Percentiles rank a stretch among this genome's conserved stretches.
These are phyloP conservation scores for Linnemannia schmuckeri DNA, from an alignment of 192 early-diverging fungal genomes.

Conservation along the genomic window DNA sequence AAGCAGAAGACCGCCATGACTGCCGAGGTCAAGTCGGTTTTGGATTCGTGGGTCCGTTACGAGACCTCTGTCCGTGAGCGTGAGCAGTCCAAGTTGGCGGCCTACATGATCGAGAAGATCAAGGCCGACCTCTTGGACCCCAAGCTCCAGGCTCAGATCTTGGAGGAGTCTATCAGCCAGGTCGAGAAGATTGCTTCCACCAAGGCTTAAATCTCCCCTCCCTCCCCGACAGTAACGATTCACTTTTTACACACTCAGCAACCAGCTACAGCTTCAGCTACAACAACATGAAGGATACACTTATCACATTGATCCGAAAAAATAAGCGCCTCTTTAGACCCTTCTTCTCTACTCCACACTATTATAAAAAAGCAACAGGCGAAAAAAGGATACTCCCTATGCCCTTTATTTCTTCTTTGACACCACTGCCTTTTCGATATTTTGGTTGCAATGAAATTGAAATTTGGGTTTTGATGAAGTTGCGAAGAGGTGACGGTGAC, in stretches of 20 bases:
- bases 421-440: no score
- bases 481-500: no score
- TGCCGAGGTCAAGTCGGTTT: conserved; percentile 85
- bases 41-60: conserved; percentile 98
- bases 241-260: not conserved
- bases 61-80: conserved; percentile 93
- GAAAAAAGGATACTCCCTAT: not conserved
- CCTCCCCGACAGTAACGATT: not conserved
- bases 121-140: conserved; percentile 76
- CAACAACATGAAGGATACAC: conserved; percentile 6
- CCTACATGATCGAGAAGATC: conserved; percentile 87
- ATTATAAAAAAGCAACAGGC: not conserved
- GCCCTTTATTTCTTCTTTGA: no score
- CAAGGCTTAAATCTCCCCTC: conserved; percentile 42
- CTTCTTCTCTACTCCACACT: conserved; percentile 5
- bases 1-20: conserved; percentile 91
- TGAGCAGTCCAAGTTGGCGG: conserved; percentile 91
- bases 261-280: not conserved
- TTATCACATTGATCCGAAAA: not conserved
- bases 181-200: conserved; percentile 56
- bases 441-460: no score
- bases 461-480: no score
- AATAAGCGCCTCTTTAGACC: conserved; percentile 1
- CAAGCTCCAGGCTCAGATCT: conserved; percentile 65
- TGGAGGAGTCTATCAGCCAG: conserved; percentile 57